Conservation (phyloP, 345 rosid genomes). For the Hibiscus tridactylites region DNA sequence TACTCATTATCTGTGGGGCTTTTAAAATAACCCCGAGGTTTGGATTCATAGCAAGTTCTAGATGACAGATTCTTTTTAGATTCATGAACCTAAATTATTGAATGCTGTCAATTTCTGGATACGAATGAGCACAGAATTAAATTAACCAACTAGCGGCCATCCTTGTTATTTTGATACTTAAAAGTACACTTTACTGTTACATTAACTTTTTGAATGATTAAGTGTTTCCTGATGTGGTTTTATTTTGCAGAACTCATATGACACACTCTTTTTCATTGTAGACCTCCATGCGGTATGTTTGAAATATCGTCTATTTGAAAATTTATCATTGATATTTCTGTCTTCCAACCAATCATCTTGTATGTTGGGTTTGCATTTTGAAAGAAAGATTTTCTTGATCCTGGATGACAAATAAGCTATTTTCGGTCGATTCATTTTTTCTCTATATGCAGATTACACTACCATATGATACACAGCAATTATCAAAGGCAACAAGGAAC, state of each 20-base stretch:
- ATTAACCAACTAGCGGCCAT: background rate
- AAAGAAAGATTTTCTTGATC: background rate
- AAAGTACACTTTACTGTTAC: background rate
- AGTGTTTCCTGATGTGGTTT: background rate
- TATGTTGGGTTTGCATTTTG: background rate
- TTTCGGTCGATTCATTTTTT: background rate
- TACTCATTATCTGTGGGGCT: background rate
- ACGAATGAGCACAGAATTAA: background rate
- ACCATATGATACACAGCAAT: slow-evolving; percentile 60
- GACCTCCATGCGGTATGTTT: slow-evolving; percentile 81
- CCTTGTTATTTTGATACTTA: background rate
- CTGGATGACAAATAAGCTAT: background rate
- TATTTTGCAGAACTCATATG: slow-evolving; percentile 63
- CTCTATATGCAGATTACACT: slow-evolving; percentile 49
- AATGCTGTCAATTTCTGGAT: background rate
- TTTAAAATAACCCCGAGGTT: background rate
- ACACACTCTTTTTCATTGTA: slow-evolving; percentile 75
- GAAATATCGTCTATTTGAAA: background rate
- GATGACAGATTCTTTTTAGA: background rate
- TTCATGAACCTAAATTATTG: background rate
- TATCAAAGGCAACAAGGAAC: slow-evolving; percentile 66
- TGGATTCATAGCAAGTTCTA: background rate
- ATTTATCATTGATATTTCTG: background rate
- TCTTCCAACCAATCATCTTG: background rate
- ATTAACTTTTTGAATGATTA: background rate